Evolutionary conservation across 495 filamentous ascomycete genomes (phyloP).

Genomic region (Penicillium cosmopolitanum): DNA sequence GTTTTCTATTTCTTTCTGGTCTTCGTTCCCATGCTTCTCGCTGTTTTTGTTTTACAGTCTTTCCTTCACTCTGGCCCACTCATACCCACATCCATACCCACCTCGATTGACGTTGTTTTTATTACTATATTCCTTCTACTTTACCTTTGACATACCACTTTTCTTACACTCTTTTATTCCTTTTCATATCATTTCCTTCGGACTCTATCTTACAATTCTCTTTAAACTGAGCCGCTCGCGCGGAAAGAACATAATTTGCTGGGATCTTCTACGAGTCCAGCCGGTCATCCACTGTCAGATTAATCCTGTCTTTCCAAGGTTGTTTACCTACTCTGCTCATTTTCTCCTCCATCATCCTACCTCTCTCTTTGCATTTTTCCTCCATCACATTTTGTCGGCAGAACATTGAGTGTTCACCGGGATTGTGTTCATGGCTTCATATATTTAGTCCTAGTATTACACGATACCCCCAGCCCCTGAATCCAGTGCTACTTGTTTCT

Average conservation of each 20-base stretch:
- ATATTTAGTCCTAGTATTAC: not conserved
- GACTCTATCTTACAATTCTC: constrained; percentile 5
- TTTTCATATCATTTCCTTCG: constrained; percentile 12
- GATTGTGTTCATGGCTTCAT: not conserved
- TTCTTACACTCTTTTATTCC: constrained; percentile 10
- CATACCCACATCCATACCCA: constrained; percentile 5
- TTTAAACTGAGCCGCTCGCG: constrained; percentile 36
- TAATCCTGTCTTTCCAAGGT: constrained; percentile 15
- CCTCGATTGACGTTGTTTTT: constrained; percentile 13
- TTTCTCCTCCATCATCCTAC: not conserved
- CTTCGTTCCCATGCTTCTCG: not conserved
- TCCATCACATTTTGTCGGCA: not conserved
- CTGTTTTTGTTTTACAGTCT: not conserved
- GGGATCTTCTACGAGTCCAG: constrained; percentile 23
- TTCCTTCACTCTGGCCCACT: not conserved
- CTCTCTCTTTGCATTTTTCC: no score
- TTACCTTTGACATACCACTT: constrained; percentile 2
- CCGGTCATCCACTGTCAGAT: constrained; percentile 19
- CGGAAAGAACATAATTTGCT: constrained; percentile 37
- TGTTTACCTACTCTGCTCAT: constrained; percentile 15
- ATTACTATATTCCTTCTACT: constrained; percentile 14
- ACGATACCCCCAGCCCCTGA: not conserved
- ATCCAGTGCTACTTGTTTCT: no score
- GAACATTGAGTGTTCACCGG: not conserved
- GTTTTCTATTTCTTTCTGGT: not conserved